Percentiles rank a stretch among this genome's conserved stretches.
Evolutionary conservation across 257 asterid species (phyloP).

Genomic region (Capsicum chinense): DNA sequence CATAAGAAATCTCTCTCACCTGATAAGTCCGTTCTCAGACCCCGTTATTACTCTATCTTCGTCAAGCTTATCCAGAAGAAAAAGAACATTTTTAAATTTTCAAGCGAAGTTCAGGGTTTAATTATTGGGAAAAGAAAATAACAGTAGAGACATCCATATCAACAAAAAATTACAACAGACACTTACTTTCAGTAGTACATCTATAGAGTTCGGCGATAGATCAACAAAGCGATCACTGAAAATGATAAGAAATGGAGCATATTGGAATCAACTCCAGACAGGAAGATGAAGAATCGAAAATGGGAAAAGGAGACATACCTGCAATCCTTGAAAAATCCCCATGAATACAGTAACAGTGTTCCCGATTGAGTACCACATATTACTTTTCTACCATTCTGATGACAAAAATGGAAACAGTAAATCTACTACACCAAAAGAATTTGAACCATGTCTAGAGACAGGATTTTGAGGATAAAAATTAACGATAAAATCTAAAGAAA

Average conservation of each 20-base stretch:
- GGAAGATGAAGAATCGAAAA: constrained; percentile 30
- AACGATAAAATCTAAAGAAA: constrained; percentile 14
- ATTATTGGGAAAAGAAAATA: background rate
- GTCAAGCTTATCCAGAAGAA: constrained; percentile 62
- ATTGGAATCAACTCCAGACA: constrained; percentile 29
- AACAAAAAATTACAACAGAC: background rate
- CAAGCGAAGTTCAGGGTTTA: constrained; percentile 20
- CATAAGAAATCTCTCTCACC: constrained; percentile 41
- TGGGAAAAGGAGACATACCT: constrained; percentile 54
- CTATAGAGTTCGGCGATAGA: constrained; percentile 82
- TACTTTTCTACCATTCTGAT: constrained; percentile 87
- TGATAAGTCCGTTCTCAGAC: constrained; percentile 84
- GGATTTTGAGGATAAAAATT: background rate
- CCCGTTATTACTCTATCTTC: constrained; percentile 91
- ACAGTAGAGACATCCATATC: background rate
- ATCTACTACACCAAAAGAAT: background rate
- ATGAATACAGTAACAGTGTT: constrained; percentile 73
- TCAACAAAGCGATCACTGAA: constrained; percentile 89
- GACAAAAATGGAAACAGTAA: constrained; percentile 24
- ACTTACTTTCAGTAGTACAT: constrained; percentile 81
- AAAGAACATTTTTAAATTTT: constrained; percentile 12
- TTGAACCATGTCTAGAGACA: constrained; percentile 22
- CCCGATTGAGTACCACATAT: constrained; percentile 85
- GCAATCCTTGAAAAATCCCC: constrained; percentile 99
- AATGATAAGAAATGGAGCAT: constrained; percentile 29